Percentiles rank a stretch among this genome's conserved stretches.
Evolutionary conservation across 1,284 basidiomycete genomes (phyloP).

Genomic region (Leccinum huronense): DNA sequence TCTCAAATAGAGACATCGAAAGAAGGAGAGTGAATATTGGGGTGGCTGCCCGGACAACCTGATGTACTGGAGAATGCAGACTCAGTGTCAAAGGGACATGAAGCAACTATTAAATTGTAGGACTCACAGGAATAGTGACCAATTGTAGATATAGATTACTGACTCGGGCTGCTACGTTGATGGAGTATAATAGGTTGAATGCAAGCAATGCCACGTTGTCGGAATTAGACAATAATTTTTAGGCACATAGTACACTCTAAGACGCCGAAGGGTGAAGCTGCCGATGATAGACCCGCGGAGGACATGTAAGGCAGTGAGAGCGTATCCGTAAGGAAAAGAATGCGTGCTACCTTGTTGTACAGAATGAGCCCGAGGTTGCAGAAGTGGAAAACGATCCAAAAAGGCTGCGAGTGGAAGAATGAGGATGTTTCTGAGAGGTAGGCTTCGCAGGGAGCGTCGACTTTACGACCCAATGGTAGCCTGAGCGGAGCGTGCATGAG

Average conservation of each 20-base stretch:
- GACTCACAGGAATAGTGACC: conserved; percentile 85
- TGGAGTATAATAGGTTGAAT: conserved; percentile 85
- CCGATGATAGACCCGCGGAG: conserved; percentile 75
- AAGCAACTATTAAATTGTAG: background rate
- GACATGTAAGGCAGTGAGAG: conserved; percentile 82
- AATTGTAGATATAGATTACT: conserved; percentile 87
- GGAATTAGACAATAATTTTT: conserved; percentile 48
- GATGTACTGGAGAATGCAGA: conserved; percentile 64
- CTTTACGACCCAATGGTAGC: background rate
- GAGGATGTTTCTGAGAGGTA: conserved; percentile 10
- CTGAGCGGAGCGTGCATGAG: conserved; percentile 7
- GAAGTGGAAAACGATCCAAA: conserved; percentile 83
- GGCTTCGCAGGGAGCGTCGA: conserved; percentile 7
- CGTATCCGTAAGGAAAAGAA: conserved; percentile 91
- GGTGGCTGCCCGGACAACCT: conserved; percentile 89
- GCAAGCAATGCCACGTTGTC: conserved; percentile 67
- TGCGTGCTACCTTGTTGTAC: conserved; percentile 89
- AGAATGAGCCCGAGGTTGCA: conserved; percentile 84
- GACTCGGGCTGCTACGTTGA: conserved; percentile 77
- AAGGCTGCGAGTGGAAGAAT: conserved; percentile 38
- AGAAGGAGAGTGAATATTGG: conserved; percentile 87
- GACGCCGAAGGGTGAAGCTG: conserved; percentile 62
- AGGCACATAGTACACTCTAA: conserved; percentile 57
- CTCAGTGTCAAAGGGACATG: background rate
- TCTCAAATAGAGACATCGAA: conserved; percentile 57